Percentiles rank a stretch among this genome's conserved stretches.
Evolutionary conservation across 2,329 filamentous ascomycete genomes (phyloP).

Genomic region (Arthrinium phaeospermum): DNA sequence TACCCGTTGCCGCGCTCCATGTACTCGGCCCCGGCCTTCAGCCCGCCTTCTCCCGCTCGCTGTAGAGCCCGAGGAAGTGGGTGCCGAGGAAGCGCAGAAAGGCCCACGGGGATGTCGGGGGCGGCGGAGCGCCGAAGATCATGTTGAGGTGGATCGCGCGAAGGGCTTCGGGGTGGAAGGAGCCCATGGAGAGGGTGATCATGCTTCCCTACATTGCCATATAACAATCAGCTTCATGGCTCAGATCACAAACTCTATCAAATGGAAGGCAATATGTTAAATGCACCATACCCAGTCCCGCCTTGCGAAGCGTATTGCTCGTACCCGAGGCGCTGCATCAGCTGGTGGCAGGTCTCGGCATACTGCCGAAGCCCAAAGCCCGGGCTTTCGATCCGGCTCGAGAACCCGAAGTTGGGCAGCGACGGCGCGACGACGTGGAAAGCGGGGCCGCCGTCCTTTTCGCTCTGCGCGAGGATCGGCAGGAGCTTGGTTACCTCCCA

Average conservation of each 20-base stretch:
- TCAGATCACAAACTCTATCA: too few species aligned
- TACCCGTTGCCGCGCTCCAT: constrained; percentile 58
- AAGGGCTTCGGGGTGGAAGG: too few species aligned
- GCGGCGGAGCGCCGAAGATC: too few species aligned
- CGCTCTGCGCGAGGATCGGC: constrained; percentile 44
- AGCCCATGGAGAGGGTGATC: too few species aligned
- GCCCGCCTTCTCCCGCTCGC: too few species aligned
- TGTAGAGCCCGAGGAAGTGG: too few species aligned
- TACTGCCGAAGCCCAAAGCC: constrained; percentile 67
- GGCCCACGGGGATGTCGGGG: too few species aligned
- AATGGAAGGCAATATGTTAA: too few species aligned
- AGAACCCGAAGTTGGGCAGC: constrained; percentile 61
- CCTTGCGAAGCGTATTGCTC: constrained; percentile 53
- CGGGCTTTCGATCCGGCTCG: constrained; percentile 36
- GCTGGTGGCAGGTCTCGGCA: constrained; percentile 67
- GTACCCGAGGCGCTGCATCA: constrained; percentile 74
- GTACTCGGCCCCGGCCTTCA: constrained; percentile 37
- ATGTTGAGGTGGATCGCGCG: too few species aligned
- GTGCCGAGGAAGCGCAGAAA: not conserved
- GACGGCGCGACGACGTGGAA: constrained; percentile 65
- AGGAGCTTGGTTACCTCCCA: constrained; percentile 70
- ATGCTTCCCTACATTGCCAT: too few species aligned
- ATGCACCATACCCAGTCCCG: constrained; percentile 23
- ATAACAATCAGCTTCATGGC: too few species aligned
- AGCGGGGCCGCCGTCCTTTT: constrained; percentile 39